A percentile compares a stretch with the other conserved stretches of the same genome.
phyloP scores from a whole-genome alignment of 2,329 filamentous ascomycete genomes.

The Neobulgaria alba region DNA sequence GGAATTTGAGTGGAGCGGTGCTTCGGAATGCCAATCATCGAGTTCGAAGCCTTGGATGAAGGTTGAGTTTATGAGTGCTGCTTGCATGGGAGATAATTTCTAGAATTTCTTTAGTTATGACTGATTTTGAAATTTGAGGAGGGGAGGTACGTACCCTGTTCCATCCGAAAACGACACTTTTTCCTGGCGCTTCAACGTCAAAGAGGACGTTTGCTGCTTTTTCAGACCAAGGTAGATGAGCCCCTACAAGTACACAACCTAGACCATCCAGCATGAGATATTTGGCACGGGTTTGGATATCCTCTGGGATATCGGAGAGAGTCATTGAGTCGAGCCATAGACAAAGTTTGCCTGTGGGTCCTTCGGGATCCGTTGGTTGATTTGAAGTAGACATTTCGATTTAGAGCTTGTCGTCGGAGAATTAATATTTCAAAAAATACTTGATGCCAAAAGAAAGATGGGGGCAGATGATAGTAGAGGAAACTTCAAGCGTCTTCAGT shows the following conservation, averaged over 20 bases:
- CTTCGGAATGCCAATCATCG: conserved; percentile 35
- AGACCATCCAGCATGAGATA: conserved; percentile 37
- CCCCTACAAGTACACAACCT: conserved; percentile 33
- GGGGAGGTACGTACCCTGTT: no score
- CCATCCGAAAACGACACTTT: conserved; percentile 23
- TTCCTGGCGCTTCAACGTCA: conserved; percentile 28
- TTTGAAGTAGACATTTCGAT: not conserved
- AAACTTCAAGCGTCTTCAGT: no score
- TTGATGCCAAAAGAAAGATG: no score
- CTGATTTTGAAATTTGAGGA: no score
- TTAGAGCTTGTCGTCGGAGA: no score
- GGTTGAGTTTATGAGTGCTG: conserved; percentile 34
- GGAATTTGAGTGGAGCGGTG: conserved; percentile 33
- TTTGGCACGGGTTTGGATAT: conserved; percentile 31
- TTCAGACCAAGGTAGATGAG: conserved; percentile 35
- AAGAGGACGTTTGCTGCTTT: conserved; percentile 28
- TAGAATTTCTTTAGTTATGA: no score
- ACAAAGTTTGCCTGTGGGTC: conserved; percentile 23
- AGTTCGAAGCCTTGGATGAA: conserved; percentile 38
- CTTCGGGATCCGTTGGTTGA: conserved; percentile 11
- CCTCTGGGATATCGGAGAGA: conserved; percentile 27
- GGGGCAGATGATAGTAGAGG: no score
- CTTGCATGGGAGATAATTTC: conserved; percentile 31
- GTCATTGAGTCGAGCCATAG: conserved; percentile 25
- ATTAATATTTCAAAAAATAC: no score